phyloP scores from a whole-genome alignment of 164 flowering plant genomes.

The Houttuynia cordata region DNA sequence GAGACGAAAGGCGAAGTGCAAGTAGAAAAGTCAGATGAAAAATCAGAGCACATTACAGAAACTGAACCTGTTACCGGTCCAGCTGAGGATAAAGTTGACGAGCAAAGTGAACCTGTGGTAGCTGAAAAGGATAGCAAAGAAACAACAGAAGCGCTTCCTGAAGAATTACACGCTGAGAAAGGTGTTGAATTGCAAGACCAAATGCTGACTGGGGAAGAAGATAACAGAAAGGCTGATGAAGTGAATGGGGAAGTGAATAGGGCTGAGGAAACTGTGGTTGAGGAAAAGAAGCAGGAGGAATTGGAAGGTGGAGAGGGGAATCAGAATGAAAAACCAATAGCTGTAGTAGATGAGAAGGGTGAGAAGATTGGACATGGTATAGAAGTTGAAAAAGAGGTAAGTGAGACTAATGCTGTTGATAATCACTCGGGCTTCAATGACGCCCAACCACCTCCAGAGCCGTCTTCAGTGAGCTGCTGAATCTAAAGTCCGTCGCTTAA shows the following conservation, averaged over 20 bases:
- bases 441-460: conserved; percentile 8
- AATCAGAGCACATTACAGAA: not conserved
- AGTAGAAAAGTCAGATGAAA: not conserved
- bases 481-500: not conserved
- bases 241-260: too few species aligned
- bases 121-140: not conserved
- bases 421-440: conserved; percentile 17
- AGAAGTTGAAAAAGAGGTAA: conserved; percentile 8
- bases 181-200: not conserved
- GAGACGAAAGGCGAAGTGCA: not conserved
- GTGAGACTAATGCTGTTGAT: conserved; percentile 13
- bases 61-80: not conserved
- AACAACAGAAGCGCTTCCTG: not conserved
- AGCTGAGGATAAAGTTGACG: not conserved
- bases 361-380: conserved; percentile 11
- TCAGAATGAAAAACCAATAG: not conserved
- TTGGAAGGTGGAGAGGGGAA: not conserved
- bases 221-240: not conserved
- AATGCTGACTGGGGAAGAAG: not conserved
- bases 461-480: conserved; percentile 13
- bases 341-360: not conserved
- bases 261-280: not conserved
- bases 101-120: not conserved
- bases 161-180: not conserved
- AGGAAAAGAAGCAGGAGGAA: not conserved